phyloP scores from a whole-genome alignment of 2,329 filamentous ascomycete genomes.

The Chrysoporthe cubensis region DNA sequence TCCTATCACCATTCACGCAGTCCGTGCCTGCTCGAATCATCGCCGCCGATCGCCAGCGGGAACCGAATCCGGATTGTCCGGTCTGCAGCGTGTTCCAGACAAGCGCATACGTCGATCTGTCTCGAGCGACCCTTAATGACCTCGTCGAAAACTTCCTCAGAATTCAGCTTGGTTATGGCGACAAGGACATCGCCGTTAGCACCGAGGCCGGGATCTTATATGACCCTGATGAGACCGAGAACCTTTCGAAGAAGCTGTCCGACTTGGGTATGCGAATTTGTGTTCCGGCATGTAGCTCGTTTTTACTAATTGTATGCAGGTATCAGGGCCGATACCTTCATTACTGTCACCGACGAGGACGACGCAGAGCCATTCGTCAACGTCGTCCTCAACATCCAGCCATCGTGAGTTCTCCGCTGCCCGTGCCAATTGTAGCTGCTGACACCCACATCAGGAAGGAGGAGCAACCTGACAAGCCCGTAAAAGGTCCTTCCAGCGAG shows the following conservation, averaged over 20 bases:
- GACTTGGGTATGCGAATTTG: constrained; percentile 64
- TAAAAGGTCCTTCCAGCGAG: constrained; percentile 51
- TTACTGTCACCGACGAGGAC: constrained; percentile 85
- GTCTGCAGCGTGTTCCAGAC: constrained; percentile 79
- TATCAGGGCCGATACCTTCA: constrained; percentile 72
- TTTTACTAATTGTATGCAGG: constrained; percentile 45
- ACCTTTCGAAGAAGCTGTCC: constrained; percentile 76
- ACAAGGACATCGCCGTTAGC: constrained; percentile 77
- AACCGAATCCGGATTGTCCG: constrained; percentile 80
- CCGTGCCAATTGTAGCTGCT: constrained; percentile 32
- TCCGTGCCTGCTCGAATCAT: constrained; percentile 54
- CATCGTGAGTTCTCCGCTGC: constrained; percentile 52
- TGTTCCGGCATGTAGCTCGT: neutral
- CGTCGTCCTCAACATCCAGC: constrained; percentile 71
- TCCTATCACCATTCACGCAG: constrained; percentile 70
- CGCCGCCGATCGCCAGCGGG: constrained; percentile 58
- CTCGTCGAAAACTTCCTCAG: constrained; percentile 77
- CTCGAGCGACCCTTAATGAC: constrained; percentile 75
- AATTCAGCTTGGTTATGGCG: constrained; percentile 72
- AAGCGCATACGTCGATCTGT: constrained; percentile 69
- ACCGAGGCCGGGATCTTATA: constrained; percentile 80
- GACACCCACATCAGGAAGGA: constrained; percentile 44
- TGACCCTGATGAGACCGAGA: constrained; percentile 86
- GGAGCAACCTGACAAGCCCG: constrained; percentile 54
- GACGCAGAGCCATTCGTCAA: constrained; percentile 77